Percentiles rank a stretch among this genome's conserved stretches.
These are phyloP conservation scores for Verbena officinalis DNA, from an alignment of 257 asterid genomes.

Conservation along the genomic window DNA sequence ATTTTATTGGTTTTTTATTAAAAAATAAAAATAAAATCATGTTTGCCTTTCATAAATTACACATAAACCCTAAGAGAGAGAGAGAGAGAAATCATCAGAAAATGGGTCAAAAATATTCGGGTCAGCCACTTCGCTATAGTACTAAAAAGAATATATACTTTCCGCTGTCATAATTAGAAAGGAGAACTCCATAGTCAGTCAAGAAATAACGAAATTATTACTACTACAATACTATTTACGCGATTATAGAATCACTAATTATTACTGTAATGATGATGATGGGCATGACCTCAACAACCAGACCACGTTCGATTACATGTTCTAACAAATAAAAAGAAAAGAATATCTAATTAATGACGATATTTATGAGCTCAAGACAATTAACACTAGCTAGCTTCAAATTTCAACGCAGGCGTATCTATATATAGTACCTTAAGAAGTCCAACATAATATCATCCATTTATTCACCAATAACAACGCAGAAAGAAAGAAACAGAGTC, in stretches of 20 bases:
- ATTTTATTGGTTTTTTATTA: too few relatives aligned
- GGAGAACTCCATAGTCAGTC: not conserved
- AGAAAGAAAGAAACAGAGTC: not conserved
- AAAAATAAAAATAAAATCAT: too few relatives aligned
- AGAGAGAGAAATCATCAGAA: too few relatives aligned
- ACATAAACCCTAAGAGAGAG: too few relatives aligned
- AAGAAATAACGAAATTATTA: constrained; percentile 4
- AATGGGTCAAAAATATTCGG: not conserved
- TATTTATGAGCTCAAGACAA: not conserved
- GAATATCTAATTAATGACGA: not conserved
- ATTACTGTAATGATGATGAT: constrained; percentile 35
- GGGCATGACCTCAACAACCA: constrained; percentile 40
- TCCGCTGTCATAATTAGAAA: not conserved
- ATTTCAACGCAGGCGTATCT: not conserved
- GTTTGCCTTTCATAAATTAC: too few relatives aligned
- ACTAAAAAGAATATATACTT: not conserved
- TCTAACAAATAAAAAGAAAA: not conserved
- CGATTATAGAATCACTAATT: constrained; percentile 16
- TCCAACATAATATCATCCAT: constrained; percentile 18
- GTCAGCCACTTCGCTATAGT: not conserved
- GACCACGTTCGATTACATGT: not conserved
- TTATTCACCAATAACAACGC: constrained; percentile 26
- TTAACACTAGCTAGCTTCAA: constrained; percentile 31
- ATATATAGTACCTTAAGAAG: constrained; percentile 22
- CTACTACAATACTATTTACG: not conserved